These are phyloP conservation scores for Pyrenophora teres DNA, from an alignment of 2,329 filamentous ascomycete species.

Conservation along the genomic window DNA sequence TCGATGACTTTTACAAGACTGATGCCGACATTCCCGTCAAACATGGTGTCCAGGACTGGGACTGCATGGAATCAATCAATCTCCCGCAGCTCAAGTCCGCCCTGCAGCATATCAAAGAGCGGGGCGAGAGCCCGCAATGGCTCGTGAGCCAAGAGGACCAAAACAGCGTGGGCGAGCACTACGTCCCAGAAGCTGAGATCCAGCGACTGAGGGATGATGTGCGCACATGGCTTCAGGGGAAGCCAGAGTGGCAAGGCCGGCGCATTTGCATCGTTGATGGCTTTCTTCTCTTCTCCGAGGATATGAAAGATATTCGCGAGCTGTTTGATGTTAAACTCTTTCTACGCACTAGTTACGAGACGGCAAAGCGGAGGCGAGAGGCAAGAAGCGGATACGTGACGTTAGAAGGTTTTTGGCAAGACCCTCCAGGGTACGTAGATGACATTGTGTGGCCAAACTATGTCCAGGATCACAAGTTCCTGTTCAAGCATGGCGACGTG, in stretches of 20 bases:
- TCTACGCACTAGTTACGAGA: conserved; percentile 66
- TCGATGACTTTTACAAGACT: conserved; percentile 92
- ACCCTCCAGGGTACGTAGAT: conserved; percentile 93
- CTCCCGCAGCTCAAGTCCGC: conserved; percentile 69
- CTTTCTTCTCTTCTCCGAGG: conserved; percentile 77
- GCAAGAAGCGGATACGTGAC: conserved; percentile 78
- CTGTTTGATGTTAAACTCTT: conserved; percentile 79
- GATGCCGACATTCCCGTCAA: conserved; percentile 68
- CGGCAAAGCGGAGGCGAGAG: conserved; percentile 68
- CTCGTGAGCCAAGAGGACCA: conserved; percentile 62
- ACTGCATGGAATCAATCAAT: conserved; percentile 80
- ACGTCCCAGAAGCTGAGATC: conserved; percentile 37
- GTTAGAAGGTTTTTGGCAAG: conserved; percentile 85
- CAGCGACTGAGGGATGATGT: conserved; percentile 44
- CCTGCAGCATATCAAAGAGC: conserved; percentile 69
- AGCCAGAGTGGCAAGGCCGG: conserved; percentile 22
- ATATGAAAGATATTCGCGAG: conserved; percentile 57
- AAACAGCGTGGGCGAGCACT: conserved; percentile 56
- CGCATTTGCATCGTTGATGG: conserved; percentile 76
- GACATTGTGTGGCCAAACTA: conserved; percentile 97
- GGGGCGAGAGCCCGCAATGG: conserved; percentile 63
- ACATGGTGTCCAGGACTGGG: conserved; percentile 78
- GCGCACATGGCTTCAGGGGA: conserved; percentile 9
- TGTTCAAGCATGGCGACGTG: conserved; percentile 74
- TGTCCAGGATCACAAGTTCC: conserved; percentile 75